Evolutionary conservation across 345 rosid genomes (phyloP), one percentile per base, ranked within the genome.

Genomic region (Viola odorata): DNA sequence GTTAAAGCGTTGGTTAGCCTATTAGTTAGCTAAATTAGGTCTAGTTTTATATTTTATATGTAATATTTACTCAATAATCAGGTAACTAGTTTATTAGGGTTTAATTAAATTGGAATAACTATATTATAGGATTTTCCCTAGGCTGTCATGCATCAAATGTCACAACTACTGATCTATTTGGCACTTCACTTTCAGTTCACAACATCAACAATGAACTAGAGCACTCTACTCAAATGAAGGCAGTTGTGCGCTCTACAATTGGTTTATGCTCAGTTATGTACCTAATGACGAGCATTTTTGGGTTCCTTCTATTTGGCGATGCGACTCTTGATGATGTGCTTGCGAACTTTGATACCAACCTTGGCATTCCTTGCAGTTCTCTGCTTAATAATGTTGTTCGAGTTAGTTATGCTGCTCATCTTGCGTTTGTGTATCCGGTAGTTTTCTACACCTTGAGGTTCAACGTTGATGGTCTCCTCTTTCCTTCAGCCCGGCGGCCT

Each of bases 231-330:
- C 76, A 77, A 45, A 87, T 91, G 82, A 69, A 66, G 3, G 69
- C 76, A 41, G 91, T 92, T 0, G 79, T 81, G 12, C 68, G 73
- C 66, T 74, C 84, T 50, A 84, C 98, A n/a, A 61, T 87, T 10
- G 66, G 71, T 17, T 61, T 92, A 7, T 87, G 94, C 39, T 74
- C 85, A 3, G 61, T 57, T 6, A 84, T 92, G 72, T 92, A 89
- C 76, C 78, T 84, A 5, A 52, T 85, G 5, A 73, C 75, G 5
- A 94, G 96, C 41, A 52, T 89, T 37, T 89, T 85, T 7, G 91
- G 98, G 12, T 89, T 85, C 71, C 83, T 91, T 61, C 71, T 91
- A n/a, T 89, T 89, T 12, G 96, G 96, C 0, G 96, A 89, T 17
- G 75, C 84, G 5, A 84, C 81, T 63, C 79, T 84, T 92, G 57